Evolutionary conservation across 331 rosid species (phyloP), one percentile per base, ranked within the genome.

Genomic region (Phaseolus coccineus): DNA sequence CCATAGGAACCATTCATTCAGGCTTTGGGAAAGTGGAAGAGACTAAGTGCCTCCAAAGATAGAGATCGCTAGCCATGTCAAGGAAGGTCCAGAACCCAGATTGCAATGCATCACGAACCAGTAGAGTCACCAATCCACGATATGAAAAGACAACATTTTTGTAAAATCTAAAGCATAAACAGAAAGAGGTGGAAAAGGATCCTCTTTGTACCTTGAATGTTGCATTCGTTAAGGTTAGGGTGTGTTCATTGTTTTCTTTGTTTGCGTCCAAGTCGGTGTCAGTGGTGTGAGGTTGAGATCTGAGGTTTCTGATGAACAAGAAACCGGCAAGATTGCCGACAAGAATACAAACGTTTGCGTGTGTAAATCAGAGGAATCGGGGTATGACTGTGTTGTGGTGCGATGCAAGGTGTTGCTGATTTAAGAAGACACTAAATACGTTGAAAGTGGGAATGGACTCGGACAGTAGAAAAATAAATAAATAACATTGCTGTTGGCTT

Each of bases 311-410:
- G 89, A 94, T 80, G 68, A 94, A 86, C 35, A 92, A 89, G 89
- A 90, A 90, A 24, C 98, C 98, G 81, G 98, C 97, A 10, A 94
- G 93, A 56, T 94, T 74, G 98, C 98, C 3, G 97, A 92, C 74
- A 94, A 91, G 85, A 94, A 92, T 14, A 94, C 84, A 30, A 77
- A 42, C 1, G 3, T 42, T 42, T 19, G 85, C 4, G 39, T 15
- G 71, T 42, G 46, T 42, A 4, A 4, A 35, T 55, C 16, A 69
- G 68, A 8, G 24, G 1, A 66, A 15, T 73, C n/a, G 71, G 30
- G 3, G 3, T 57, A 24, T 25, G 25, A 56, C 62, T 56, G 6
- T 56, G 8, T 53, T 53, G 6, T 56, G 24, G 31, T 56, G 62
- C 14, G 14, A 9, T 52, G 12, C 19, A 52, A 52, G 27, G 58